A percentile compares a stretch with the other conserved stretches of the same genome.
Evolutionary conservation across 2,329 filamentous ascomycete species (phyloP).

Genomic region (Sphaerulina musiva): DNA sequence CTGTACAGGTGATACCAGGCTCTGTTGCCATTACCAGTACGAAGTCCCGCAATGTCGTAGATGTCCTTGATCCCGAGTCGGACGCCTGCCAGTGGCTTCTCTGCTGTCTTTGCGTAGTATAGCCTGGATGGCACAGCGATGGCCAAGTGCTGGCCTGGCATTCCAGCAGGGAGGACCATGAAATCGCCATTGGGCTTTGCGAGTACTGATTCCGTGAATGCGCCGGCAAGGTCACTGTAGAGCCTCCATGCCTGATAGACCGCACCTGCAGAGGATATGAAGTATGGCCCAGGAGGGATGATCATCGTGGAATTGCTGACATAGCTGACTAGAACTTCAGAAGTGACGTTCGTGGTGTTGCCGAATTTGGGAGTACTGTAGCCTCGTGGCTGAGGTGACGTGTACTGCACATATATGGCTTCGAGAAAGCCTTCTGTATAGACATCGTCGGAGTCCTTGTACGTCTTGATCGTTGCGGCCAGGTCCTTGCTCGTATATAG

Average conservation of each 20-base stretch:
- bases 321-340: conserved; percentile 18
- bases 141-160: conserved; percentile 39
- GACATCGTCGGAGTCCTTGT: conserved; percentile 37
- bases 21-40: conserved; percentile 52
- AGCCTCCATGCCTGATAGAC: conserved; percentile 46
- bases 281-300: conserved; percentile 46
- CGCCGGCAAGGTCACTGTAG: conserved; percentile 45
- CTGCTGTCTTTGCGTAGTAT: conserved; percentile 49
- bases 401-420: conserved; percentile 27
- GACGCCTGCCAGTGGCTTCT: conserved; percentile 55
- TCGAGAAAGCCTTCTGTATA: conserved; percentile 38
- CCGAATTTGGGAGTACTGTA: conserved; percentile 3
- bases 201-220: conserved; percentile 46
- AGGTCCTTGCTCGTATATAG: conserved; percentile 25
- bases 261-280: conserved; percentile 41
- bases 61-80: conserved; percentile 60
- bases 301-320: conserved; percentile 15
- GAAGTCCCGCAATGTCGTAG: conserved; percentile 52
- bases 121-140: conserved; percentile 55
- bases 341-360: conserved; percentile 15
- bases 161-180: conserved; percentile 39
- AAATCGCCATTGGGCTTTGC: conserved; percentile 37
- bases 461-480: conserved; percentile 26
- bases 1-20: conserved; percentile 52
- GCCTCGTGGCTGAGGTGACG: conserved; percentile 10